These are phyloP conservation scores for Cardamine occulta DNA, from an alignment of 345 rosid species.

Conservation along the genomic window DNA sequence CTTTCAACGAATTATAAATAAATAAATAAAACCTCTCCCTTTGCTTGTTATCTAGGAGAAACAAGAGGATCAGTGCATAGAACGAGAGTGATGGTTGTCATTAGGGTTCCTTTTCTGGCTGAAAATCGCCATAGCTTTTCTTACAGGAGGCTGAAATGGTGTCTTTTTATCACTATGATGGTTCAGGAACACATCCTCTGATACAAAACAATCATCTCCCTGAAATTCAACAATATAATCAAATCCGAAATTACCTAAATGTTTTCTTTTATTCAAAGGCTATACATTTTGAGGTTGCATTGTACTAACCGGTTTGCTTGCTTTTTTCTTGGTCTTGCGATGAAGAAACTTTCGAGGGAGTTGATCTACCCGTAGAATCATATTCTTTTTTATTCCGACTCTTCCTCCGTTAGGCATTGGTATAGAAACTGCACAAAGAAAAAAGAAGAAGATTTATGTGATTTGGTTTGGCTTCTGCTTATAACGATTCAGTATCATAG, in stretches of 20 bases:
- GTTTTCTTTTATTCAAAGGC: background rate
- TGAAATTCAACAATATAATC: slow-evolving; percentile 19
- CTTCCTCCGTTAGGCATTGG: slow-evolving; percentile 92
- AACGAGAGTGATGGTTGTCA: slow-evolving; percentile 84
- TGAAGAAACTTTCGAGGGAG: slow-evolving; percentile 74
- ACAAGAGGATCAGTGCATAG: slow-evolving; percentile 43
- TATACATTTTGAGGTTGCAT: background rate
- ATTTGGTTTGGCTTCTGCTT: background rate
- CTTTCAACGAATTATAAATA: too few species aligned
- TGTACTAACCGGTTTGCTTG: slow-evolving; percentile 56
- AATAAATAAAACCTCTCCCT: too few species aligned
- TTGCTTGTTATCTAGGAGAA: background rate
- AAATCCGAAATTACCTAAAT: background rate
- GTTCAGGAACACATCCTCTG: slow-evolving; percentile 62
- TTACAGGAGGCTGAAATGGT: slow-evolving; percentile 70
- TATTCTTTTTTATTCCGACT: slow-evolving; percentile 72
- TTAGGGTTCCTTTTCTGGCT: slow-evolving; percentile 92
- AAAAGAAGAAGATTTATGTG: slow-evolving; percentile 3
- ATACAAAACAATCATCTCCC: slow-evolving; percentile 66
- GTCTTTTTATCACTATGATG: slow-evolving; percentile 57
- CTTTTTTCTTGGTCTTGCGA: slow-evolving; percentile 84
- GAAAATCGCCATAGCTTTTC: slow-evolving; percentile 30
- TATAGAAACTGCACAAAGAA: slow-evolving; percentile 62
- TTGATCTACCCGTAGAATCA: slow-evolving; percentile 84
- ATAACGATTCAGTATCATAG: background rate